These are phyloP conservation scores for Stemphylium lycopersici DNA, from an alignment of 2,329 filamentous ascomycete genomes.

Conservation along the genomic window DNA sequence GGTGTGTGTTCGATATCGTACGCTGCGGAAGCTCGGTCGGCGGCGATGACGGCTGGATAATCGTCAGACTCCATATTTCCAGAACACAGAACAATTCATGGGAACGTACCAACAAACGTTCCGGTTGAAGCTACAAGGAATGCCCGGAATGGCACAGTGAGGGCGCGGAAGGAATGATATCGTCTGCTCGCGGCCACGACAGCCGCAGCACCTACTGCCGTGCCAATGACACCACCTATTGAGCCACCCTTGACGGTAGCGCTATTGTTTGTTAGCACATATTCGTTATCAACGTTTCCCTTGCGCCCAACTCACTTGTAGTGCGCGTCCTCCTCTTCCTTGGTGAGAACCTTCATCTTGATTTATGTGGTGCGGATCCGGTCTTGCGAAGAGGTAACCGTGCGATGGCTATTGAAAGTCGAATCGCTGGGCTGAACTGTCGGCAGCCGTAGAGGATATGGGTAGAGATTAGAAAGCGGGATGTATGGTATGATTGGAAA, in stretches of 20 bases:
- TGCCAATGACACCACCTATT: conserved; percentile 72
- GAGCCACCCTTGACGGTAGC: conserved; percentile 80
- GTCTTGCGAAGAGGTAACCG: background rate
- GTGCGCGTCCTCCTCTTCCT: conserved; percentile 88
- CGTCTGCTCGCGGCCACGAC: conserved; percentile 72
- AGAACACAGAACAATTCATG: background rate
- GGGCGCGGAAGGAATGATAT: conserved; percentile 76
- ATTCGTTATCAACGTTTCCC: background rate
- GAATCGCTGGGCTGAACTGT: background rate
- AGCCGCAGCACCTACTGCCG: conserved; percentile 69
- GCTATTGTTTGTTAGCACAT: conserved; percentile 45
- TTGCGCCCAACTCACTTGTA: conserved; percentile 63
- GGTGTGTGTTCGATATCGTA: conserved; percentile 76
- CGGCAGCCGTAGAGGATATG: background rate
- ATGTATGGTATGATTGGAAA: background rate
- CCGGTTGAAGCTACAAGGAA: conserved; percentile 84
- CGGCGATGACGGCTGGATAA: conserved; percentile 73
- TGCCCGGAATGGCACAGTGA: conserved; percentile 87
- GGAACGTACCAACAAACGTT: conserved; percentile 72
- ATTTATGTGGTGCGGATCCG: conserved; percentile 1
- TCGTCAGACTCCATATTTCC: conserved; percentile 17
- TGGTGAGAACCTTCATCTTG: conserved; percentile 90
- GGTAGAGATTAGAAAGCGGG: background rate
- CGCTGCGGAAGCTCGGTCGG: conserved; percentile 73
- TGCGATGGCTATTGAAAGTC: background rate